Base-by-base conservation (phyloP, 768 basidiomycete genomes). In the Rubroboletus pulcherrimus region DNA sequence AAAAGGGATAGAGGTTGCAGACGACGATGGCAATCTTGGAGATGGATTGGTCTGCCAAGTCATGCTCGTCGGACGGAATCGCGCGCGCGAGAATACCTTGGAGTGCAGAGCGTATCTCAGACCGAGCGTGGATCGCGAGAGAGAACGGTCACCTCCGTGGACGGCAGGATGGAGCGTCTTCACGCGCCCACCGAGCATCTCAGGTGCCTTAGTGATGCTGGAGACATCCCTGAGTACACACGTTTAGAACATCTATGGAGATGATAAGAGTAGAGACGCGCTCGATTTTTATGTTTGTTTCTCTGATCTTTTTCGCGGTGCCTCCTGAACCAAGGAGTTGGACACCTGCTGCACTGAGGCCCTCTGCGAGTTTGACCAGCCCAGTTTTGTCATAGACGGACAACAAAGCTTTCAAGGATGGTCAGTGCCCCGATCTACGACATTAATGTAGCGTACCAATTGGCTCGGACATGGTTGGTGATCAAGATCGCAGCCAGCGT, bases 1-100 rank as follows among this genome's bases (percentile, higher is more conserved):
- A 84, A 77, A 99, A 99, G 0, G 97, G 97, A 77, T 99, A 98
- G 50, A 99, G 85, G 72, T 99, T 99, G 85, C 97, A 99, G 58
- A 97, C 94, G 54, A 99, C 96, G 76, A 99, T 89, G 53, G 89
- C 86, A 75, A 98, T 98, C 58, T 91, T 91, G 7, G 90, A 83
- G 73, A 99, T 98, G 55, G 77, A 78, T 66, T 96, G 93, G 7
- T 85, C 77, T 30, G 81, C 75, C 49, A 98, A 82, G 71, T 99
- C 97, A 51, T 81, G 78, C 61, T 93, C 82, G 74, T 99, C 97
- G 10, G 93, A 93, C 5, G 89, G 84, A 61, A 94, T 96, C 49
- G 87, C 81, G 19, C 97, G 87, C 6, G 97, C 94, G 41, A 99
- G 85, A 61, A 99, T 99, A 30, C 96, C 94, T 96, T 42, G 45